Evolutionary conservation across 1,284 basidiomycete genomes (phyloP).

Genomic region (Ganoderma boninense): DNA sequence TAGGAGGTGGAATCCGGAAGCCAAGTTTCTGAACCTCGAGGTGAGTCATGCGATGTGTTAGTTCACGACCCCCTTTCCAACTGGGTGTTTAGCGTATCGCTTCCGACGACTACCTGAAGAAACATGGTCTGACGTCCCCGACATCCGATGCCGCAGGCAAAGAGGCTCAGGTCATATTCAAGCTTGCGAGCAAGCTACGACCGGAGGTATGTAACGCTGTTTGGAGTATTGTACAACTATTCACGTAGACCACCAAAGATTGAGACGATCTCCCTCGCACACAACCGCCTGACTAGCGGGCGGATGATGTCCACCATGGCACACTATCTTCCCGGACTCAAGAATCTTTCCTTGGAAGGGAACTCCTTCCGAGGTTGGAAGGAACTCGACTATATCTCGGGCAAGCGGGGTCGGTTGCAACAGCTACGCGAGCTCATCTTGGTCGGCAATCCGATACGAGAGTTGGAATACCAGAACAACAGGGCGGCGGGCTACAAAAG

Average conservation of each 20-base stretch:
- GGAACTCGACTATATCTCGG: slow-evolving; percentile 72
- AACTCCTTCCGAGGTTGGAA: slow-evolving; percentile 73
- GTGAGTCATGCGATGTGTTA: slow-evolving; percentile 50
- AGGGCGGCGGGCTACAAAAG: slow-evolving; percentile 68
- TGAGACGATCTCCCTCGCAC: slow-evolving; percentile 78
- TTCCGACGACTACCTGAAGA: slow-evolving; percentile 77
- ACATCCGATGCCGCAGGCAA: slow-evolving; percentile 64
- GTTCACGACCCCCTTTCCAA: slow-evolving; percentile 1
- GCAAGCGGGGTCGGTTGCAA: slow-evolving; percentile 65
- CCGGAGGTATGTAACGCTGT: slow-evolving; percentile 63
- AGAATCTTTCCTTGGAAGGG: slow-evolving; percentile 83
- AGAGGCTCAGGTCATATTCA: slow-evolving; percentile 86
- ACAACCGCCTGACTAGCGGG: slow-evolving; percentile 59
- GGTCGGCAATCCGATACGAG: slow-evolving; percentile 82
- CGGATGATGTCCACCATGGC: slow-evolving; percentile 63
- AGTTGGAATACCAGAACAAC: slow-evolving; percentile 65
- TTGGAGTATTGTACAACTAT: slow-evolving; percentile 11
- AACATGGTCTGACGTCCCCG: slow-evolving; percentile 70
- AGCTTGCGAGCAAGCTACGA: slow-evolving; percentile 80
- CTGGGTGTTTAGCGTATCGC: slow-evolving; percentile 55
- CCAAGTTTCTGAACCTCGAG: slow-evolving; percentile 82
- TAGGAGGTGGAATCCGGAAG: slow-evolving; percentile 72
- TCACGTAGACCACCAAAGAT: slow-evolving; percentile 52
- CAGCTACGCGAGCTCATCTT: slow-evolving; percentile 82
- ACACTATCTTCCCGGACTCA: slow-evolving; percentile 76